Conservation (phyloP, 208 protist genomes). For the Porcisia hertigi region DNA sequence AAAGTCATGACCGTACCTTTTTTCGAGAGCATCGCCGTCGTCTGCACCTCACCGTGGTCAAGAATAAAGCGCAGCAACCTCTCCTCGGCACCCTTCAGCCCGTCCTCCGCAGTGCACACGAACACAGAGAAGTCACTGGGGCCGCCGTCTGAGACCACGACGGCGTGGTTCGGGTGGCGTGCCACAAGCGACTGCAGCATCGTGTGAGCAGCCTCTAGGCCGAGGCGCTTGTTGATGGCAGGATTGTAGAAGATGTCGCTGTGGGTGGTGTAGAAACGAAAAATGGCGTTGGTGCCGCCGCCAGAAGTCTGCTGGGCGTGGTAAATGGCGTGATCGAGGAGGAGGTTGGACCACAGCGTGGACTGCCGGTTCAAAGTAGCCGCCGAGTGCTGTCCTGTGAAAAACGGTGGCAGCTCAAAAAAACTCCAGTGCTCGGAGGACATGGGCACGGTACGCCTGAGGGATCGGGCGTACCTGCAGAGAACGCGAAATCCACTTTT, state of each 20-base stretch:
- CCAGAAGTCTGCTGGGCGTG: constrained; percentile 39
- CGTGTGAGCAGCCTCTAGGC: constrained; percentile 39
- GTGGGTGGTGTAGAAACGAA: constrained; percentile 67
- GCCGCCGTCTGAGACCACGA: constrained; percentile 37
- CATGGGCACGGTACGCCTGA: neutral
- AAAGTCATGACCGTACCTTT: constrained; percentile 90
- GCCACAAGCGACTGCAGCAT: constrained; percentile 70
- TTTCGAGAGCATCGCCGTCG: constrained; percentile 67
- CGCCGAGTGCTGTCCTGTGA: constrained; percentile 74
- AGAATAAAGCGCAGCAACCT: constrained; percentile 74
- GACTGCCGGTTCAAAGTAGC: constrained; percentile 60
- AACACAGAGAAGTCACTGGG: constrained; percentile 59
- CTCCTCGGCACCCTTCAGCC: constrained; percentile 71
- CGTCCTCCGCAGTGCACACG: constrained; percentile 67
- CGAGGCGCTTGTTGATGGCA: constrained; percentile 62
- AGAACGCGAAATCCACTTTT: too few relatives aligned
- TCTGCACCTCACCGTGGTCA: constrained; percentile 78
- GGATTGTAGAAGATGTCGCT: constrained; percentile 84
- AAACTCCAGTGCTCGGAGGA: constrained; percentile 75
- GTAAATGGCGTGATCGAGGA: constrained; percentile 81
- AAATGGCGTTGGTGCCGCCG: constrained; percentile 27
- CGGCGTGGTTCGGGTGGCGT: constrained; percentile 65
- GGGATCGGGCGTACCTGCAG: neutral
- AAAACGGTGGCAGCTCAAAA: constrained; percentile 85
- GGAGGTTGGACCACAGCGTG: constrained; percentile 58